Percentiles rank a stretch among this genome's conserved stretches.
Conservation (phyloP, 116 monocot genomes). For the Trichopus zeylanicus region DNA sequence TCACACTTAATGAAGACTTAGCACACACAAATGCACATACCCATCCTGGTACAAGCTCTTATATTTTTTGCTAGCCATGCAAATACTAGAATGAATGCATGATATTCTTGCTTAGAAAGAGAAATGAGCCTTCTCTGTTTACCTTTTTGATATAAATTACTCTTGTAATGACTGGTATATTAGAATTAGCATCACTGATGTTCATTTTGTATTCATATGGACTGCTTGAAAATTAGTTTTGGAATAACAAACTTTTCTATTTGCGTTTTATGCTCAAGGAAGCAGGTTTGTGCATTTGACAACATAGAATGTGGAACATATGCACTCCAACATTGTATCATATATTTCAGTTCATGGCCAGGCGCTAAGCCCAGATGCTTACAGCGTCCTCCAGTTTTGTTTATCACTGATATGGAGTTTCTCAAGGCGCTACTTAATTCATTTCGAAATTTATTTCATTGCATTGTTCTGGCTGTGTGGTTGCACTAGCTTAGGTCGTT, state of each 20-base stretch:
- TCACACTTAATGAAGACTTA: conserved; percentile 57
- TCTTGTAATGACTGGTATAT: not conserved
- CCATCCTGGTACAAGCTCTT: conserved; percentile 12
- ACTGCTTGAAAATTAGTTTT: not conserved
- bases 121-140: not conserved
- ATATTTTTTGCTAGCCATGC: conserved; percentile 3
- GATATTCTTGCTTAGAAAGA: not conserved
- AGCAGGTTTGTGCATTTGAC: not conserved
- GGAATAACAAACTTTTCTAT: not conserved
- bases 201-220: not conserved
- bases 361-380: too few relatives aligned
- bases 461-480: too few relatives aligned
- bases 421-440: too few relatives aligned
- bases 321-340: not conserved
- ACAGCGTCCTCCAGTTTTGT: too few relatives aligned
- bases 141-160: not conserved
- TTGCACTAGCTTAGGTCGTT: too few relatives aligned
- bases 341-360: too few relatives aligned
- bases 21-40: not conserved
- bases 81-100: conserved; percentile 3
- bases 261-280: not conserved
- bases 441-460: too few relatives aligned
- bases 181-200: not conserved
- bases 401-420: too few relatives aligned
- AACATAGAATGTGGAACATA: not conserved